Evolutionary conservation across 2,329 filamentous ascomycete genomes (phyloP), one percentile per base, ranked within the genome.

Genomic region (Drechmeria coniospora): DNA sequence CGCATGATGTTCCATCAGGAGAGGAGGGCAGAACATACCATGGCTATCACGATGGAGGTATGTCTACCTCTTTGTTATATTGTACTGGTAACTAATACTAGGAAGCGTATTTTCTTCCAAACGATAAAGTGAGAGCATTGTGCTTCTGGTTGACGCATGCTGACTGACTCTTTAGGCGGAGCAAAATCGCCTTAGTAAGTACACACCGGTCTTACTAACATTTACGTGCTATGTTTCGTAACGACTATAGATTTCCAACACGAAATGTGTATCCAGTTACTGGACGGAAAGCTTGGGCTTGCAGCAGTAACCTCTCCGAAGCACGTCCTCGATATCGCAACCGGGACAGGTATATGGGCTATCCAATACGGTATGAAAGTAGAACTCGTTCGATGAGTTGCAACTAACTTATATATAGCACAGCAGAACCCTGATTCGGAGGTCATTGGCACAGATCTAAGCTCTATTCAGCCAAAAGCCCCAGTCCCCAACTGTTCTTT

Each of bases 291-390:
- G 22, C 50, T 65, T 7, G 54, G 54, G 37, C 46, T 58, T 10
- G 55, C 59, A 5, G 61, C 63, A 3, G 41, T 63, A 9, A 39
- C 48, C 2, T 42, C 52, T 6, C 52, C 54, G 1, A 49, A 49
- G 21, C 47, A 53, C 13, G 54, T 59, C 15, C 48, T 68, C 5
- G 65, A 68, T 38, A 44, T 67, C 12, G 64, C 62, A 3, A 66
- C 62, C 1, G 63, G 61, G 9, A 65, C 59, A 4, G 62, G 62
- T 5, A 54, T 58, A 25, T 68, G 63, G 63, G 59, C 63, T 2
- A 53, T 63, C n/a, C 56, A 63, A 21, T 58, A 63, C 36, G 59
- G 57, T 41, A 40, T 3, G 30, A 21, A 23, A 20, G 10, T 7
- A 6, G 10, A 20, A 10, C 18, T 10, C 6, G 4, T 8, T 22